These are phyloP conservation scores for Neocatenulostroma microsporum DNA, from an alignment of 2,329 filamentous ascomycete species.

Conservation along the genomic window DNA sequence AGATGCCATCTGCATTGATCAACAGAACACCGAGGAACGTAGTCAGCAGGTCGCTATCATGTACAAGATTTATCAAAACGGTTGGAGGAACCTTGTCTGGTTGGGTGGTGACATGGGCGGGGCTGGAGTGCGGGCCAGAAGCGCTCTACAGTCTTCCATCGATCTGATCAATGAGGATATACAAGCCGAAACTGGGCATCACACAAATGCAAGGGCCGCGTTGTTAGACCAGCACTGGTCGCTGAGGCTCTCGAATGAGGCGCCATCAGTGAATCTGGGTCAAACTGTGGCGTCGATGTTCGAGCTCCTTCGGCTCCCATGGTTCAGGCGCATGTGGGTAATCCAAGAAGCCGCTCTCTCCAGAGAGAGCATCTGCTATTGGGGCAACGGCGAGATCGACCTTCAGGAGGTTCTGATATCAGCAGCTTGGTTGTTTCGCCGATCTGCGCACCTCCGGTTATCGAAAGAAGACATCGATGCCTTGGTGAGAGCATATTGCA, in stretches of 20 bases:
- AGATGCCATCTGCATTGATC: conserved; percentile 9
- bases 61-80: conserved; percentile 4
- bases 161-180: neutral
- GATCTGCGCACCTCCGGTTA: too few relatives aligned
- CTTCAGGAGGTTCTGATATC: too few relatives aligned
- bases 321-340: conserved; percentile 1
- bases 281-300: neutral
- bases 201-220: neutral
- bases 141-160: too few relatives aligned
- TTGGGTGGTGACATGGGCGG: neutral
- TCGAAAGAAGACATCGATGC: too few relatives aligned
- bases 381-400: neutral
- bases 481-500: too few relatives aligned
- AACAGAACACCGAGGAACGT: conserved; percentile 4
- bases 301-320: too few relatives aligned
- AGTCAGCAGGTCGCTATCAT: conserved; percentile 7
- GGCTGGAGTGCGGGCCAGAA: neutral
- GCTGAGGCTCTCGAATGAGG: too few relatives aligned
- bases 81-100: conserved; percentile 2
- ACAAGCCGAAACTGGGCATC: neutral
- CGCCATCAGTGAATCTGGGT: neutral
- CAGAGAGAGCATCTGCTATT: neutral
- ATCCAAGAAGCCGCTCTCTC: neutral
- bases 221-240: neutral
- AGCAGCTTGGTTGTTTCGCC: too few relatives aligned